Percentiles rank a stretch among this genome's conserved stretches.
Conservation (phyloP, 1,284 basidiomycete genomes). For the Austropuccinia psidii region DNA sequence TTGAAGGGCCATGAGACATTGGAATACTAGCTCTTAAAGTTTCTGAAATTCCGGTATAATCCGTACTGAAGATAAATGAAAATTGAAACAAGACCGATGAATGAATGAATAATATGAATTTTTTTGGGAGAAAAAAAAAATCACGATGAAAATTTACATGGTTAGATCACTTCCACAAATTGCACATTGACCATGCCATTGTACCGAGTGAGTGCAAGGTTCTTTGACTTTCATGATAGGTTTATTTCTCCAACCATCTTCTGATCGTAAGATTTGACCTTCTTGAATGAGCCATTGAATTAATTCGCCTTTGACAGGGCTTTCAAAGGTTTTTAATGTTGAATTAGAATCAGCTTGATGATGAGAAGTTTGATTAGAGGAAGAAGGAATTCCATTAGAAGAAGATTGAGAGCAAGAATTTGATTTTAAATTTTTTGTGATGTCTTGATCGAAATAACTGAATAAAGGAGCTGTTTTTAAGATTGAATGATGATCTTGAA, state of each 20-base stretch:
- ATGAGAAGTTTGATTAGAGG: not conserved
- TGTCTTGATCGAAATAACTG: constrained; percentile 39
- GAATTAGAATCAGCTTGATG: not conserved
- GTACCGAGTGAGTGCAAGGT: constrained; percentile 87
- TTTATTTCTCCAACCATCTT: constrained; percentile 43
- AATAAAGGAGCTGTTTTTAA: constrained; percentile 39
- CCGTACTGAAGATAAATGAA: constrained; percentile 54
- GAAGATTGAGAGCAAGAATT: constrained; percentile 11
- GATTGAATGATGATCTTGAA: constrained; percentile 12
- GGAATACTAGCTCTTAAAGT: constrained; percentile 69
- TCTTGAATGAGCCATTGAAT: constrained; percentile 57
- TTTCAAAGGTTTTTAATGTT: constrained; percentile 73
- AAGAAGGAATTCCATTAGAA: constrained; percentile 8
- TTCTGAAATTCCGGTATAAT: constrained; percentile 76
- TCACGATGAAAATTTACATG: constrained; percentile 52
- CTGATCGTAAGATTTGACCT: constrained; percentile 37
- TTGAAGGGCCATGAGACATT: constrained; percentile 60
- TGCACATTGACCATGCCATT: constrained; percentile 83
- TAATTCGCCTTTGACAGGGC: constrained; percentile 65
- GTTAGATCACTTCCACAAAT: constrained; percentile 91
- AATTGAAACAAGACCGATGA: constrained; percentile 30
- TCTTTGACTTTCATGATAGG: constrained; percentile 64
- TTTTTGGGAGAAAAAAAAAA: constrained; percentile 33
- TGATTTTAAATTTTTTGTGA: constrained; percentile 26
- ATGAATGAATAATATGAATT: constrained; percentile 16